These are phyloP conservation scores for Magnaporthiopsis poae DNA, from an alignment of 2,329 filamentous ascomycete genomes.

Conservation along the genomic window DNA sequence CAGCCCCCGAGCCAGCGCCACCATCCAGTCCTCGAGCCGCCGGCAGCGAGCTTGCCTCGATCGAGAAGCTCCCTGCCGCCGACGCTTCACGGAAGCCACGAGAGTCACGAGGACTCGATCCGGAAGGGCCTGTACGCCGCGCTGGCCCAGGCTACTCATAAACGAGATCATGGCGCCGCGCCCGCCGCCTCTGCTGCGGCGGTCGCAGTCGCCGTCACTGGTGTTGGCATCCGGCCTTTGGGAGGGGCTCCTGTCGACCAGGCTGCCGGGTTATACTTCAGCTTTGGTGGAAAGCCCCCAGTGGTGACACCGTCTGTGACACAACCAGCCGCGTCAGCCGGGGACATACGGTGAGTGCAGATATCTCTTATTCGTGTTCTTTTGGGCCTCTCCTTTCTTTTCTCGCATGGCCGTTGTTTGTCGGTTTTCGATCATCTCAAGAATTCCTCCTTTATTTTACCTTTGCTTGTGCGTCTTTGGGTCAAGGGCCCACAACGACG, in stretches of 20 bases:
- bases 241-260: neutral
- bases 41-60: neutral
- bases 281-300: neutral
- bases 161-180: neutral
- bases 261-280: neutral
- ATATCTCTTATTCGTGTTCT: neutral
- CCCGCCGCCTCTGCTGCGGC: neutral
- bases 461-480: neutral
- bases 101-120: slow-evolving; percentile 13
- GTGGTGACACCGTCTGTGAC: neutral
- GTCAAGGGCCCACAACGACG: too few relatives aligned
- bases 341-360: neutral
- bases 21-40: neutral
- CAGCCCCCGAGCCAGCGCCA: neutral
- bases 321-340: too few relatives aligned
- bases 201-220: too few relatives aligned
- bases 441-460: neutral
- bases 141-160: slow-evolving; percentile 1
- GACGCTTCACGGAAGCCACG: slow-evolving; percentile 7
- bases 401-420: neutral
- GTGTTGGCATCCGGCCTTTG: too few relatives aligned
- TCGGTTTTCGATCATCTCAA: neutral
- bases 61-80: slow-evolving; percentile 14
- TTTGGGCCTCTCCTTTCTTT: neutral
- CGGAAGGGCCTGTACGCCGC: slow-evolving; percentile 12